These are phyloP conservation scores for Fusarium cicatricum DNA, from an alignment of 2,329 filamentous ascomycete genomes.

Conservation along the genomic window DNA sequence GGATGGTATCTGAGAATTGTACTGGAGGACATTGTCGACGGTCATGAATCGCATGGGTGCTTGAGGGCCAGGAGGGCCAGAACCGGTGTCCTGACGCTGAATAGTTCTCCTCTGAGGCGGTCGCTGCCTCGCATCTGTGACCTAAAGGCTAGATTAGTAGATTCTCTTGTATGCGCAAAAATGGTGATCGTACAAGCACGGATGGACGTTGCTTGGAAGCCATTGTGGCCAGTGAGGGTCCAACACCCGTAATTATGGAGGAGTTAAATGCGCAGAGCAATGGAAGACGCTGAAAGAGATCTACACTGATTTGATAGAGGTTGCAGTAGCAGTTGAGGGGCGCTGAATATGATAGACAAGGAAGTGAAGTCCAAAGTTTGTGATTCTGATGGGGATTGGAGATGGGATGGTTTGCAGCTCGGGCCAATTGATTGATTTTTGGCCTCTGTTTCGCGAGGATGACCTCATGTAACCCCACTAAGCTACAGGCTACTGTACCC, in stretches of 20 bases:
- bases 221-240: slow-evolving; percentile 43
- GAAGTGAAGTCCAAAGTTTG: slow-evolving; percentile 24
- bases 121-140: slow-evolving; percentile 52
- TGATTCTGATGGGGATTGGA: slow-evolving; percentile 27
- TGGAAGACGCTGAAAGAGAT: no score
- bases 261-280: background rate
- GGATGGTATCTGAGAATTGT: slow-evolving; percentile 93
- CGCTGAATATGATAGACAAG: slow-evolving; percentile 13
- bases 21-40: slow-evolving; percentile 94
- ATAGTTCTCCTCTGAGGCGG: slow-evolving; percentile 44
- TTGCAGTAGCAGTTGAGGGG: slow-evolving; percentile 5
- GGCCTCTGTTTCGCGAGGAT: slow-evolving; percentile 28
- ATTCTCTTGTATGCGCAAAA: slow-evolving; percentile 14
- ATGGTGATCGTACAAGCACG: slow-evolving; percentile 59
- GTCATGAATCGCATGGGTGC: slow-evolving; percentile 78
- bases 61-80: slow-evolving; percentile 42
- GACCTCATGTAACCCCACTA: slow-evolving; percentile 44
- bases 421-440: slow-evolving; percentile 37
- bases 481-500: no score
- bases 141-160: slow-evolving; percentile 40
- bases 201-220: slow-evolving; percentile 64
- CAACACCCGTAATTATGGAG: background rate
- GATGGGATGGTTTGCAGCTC: slow-evolving; percentile 25
- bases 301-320: background rate
- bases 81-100: slow-evolving; percentile 46